phyloP scores from a whole-genome alignment of 495 filamentous ascomycete genomes.

The Podospora pseudocomata region DNA sequence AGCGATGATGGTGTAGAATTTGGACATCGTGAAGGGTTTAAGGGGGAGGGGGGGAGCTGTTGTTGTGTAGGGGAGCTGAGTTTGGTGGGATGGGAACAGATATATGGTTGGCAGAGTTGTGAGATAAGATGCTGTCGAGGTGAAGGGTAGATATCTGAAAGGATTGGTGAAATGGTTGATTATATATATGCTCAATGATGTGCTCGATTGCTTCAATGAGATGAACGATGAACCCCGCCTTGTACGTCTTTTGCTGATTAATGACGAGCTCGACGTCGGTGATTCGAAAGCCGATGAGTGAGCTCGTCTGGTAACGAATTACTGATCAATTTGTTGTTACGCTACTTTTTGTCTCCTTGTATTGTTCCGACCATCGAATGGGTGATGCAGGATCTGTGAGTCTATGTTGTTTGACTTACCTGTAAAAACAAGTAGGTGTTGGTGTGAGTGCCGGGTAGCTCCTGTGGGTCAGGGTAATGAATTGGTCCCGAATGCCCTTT shows the following conservation, averaged over 20 bases:
- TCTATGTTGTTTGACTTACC: neutral
- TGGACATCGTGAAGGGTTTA: conserved; percentile 29
- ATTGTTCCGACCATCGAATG: neutral
- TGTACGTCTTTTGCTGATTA: conserved; percentile 12
- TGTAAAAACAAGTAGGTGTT: no score
- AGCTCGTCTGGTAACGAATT: neutral
- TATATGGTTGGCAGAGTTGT: no score
- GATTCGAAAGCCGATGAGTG: neutral
- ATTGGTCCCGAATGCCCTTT: neutral
- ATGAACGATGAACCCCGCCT: conserved; percentile 16
- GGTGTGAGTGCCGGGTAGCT: neutral
- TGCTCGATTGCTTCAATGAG: conserved; percentile 13
- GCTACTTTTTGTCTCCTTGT: neutral
- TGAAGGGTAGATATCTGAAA: neutral
- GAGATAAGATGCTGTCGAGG: no score
- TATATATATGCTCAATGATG: conserved; percentile 9
- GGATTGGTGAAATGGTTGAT: neutral
- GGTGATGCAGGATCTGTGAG: neutral
- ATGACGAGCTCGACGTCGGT: conserved; percentile 4
- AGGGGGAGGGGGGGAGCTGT: neutral
- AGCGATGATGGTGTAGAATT: conserved; percentile 64
- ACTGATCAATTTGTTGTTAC: neutral
- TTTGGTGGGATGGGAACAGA: neutral
- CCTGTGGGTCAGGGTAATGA: neutral
- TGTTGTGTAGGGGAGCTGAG: neutral